These are phyloP conservation scores for Aspergillus mulundensis DNA, from an alignment of 495 filamentous ascomycete species.

Conservation along the genomic window DNA sequence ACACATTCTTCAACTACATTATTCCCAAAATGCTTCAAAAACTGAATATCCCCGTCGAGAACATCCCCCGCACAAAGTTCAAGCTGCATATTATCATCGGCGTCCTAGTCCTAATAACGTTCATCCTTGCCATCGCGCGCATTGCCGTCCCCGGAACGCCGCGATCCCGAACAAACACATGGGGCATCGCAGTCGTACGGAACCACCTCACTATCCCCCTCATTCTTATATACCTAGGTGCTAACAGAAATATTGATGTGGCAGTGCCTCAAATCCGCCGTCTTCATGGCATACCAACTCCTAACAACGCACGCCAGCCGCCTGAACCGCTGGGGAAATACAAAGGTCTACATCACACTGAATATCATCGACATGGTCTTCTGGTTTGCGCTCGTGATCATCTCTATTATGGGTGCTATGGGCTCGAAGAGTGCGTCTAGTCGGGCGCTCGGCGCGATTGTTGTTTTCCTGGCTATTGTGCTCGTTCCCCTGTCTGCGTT, in stretches of 20 bases:
- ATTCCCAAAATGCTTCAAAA: not conserved
- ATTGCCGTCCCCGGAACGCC: conserved; percentile 22
- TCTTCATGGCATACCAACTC: conserved; percentile 34
- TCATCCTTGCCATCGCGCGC: conserved; percentile 24
- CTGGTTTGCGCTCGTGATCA: conserved; percentile 30
- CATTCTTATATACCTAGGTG: not conserved
- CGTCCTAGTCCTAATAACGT: conserved; percentile 12
- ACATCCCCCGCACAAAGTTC: conserved; percentile 5
- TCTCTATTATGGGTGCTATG: conserved; percentile 17
- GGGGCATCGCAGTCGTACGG: conserved; percentile 28
- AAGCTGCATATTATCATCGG: conserved; percentile 22
- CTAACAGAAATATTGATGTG: not conserved
- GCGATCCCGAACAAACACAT: conserved; percentile 19
- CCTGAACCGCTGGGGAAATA: conserved; percentile 29
- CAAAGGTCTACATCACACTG: conserved; percentile 27
- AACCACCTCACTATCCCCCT: not conserved
- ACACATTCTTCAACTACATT: too few species aligned
- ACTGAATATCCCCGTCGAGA: not conserved
- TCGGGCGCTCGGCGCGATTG: conserved; percentile 20
- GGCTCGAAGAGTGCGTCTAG: conserved; percentile 14
- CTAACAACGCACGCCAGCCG: conserved; percentile 20
- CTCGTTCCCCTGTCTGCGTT: conserved; percentile 14
- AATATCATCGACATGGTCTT: conserved; percentile 31
- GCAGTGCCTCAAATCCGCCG: conserved; percentile 30
- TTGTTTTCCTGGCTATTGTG: conserved; percentile 15